Percentiles rank a stretch among this genome's conserved stretches.
Evolutionary conservation across 495 filamentous ascomycete species (phyloP).

Genomic region (Apiosordaria backusii): DNA sequence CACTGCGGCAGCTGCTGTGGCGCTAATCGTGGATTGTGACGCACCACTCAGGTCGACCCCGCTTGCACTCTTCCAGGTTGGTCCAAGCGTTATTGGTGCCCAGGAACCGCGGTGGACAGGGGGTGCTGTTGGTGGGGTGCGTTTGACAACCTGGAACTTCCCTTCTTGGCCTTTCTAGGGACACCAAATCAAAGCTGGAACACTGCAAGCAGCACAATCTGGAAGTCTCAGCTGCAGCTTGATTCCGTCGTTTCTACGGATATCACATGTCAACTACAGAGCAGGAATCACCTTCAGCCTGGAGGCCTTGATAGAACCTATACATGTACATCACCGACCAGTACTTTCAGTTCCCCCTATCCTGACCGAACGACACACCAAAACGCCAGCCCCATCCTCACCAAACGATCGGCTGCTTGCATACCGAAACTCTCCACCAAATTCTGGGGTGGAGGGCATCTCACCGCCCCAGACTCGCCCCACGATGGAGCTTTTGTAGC

Average conservation of each 20-base stretch:
- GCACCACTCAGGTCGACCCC: background rate
- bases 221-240: background rate
- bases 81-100: background rate
- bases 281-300: background rate
- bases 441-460: background rate
- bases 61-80: background rate
- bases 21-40: background rate
- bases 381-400: background rate
- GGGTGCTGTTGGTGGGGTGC: background rate
- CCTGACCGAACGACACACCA: background rate
- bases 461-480: background rate
- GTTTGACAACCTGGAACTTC: background rate
- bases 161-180: background rate
- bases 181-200: background rate
- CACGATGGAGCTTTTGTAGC: conserved; percentile 1
- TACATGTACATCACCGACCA: background rate
- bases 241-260: background rate
- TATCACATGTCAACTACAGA: background rate
- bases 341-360: background rate
- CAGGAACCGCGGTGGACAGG: background rate
- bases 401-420: background rate
- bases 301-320: background rate
- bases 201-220: background rate
- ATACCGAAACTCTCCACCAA: background rate
- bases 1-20: background rate